phyloP scores from a whole-genome alignment of 371 early-diverging fungal species.

The Dichotomocladium elegans region DNA sequence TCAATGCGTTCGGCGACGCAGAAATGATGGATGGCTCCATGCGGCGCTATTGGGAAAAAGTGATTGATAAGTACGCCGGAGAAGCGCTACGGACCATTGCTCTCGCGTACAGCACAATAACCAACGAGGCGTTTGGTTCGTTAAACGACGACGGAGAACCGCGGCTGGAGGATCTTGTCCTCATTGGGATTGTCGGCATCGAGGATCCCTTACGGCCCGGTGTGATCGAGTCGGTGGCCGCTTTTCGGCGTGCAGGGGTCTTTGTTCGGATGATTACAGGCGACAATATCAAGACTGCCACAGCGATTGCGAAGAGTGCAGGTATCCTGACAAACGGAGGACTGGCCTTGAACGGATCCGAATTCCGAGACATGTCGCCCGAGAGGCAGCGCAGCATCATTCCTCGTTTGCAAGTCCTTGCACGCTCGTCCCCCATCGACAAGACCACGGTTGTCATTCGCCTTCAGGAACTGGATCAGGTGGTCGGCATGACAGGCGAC shows the following conservation, averaged over 20 bases:
- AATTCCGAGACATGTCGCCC: constrained; percentile 76
- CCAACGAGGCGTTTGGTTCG: constrained; percentile 13
- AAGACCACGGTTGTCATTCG: constrained; percentile 87
- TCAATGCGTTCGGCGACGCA: constrained; percentile 50
- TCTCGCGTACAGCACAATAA: constrained; percentile 72
- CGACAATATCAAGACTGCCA: constrained; percentile 89
- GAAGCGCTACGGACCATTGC: constrained; percentile 88
- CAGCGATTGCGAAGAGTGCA: constrained; percentile 82
- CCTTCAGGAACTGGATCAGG: constrained; percentile 84
- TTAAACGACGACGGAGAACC: constrained; percentile 45
- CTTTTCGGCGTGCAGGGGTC: constrained; percentile 86
- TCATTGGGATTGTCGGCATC: constrained; percentile 86
- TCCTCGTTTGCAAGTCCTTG: constrained; percentile 87
- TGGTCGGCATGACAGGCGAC: constrained; percentile 96
- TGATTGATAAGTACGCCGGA: constrained; percentile 76
- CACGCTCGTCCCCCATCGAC: constrained; percentile 89
- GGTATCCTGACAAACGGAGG: constrained; percentile 85
- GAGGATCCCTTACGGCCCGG: constrained; percentile 91
- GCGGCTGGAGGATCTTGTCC: constrained; percentile 57
- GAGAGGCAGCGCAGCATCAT: constrained; percentile 76
- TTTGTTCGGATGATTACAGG: constrained; percentile 96
- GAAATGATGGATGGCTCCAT: constrained; percentile 47
- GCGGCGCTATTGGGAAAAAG: constrained; percentile 43
- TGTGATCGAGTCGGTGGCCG: constrained; percentile 78
- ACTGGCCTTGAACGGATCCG: constrained; percentile 85